Evolutionary conservation across 23 red algal genomes (phyloP).

Genomic region (Agarophyton chilense): DNA sequence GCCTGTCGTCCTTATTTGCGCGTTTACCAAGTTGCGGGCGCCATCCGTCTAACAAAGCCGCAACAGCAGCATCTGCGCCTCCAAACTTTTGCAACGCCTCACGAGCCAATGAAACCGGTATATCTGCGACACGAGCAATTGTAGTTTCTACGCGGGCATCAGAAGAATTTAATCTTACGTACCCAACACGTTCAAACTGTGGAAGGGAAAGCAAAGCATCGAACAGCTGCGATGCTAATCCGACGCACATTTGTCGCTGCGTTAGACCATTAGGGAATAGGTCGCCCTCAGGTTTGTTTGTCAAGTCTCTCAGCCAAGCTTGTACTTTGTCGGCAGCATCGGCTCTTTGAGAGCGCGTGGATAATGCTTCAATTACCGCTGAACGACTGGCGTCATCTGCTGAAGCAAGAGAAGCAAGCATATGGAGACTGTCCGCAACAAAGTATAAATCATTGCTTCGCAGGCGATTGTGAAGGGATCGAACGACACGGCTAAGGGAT

Average conservation of each 20-base stretch:
- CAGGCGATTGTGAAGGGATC: constrained; percentile 15
- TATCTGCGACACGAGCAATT: constrained; percentile 10
- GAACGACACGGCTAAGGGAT: constrained; percentile 14
- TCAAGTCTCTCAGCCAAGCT: constrained; percentile 3
- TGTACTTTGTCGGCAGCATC: constrained; percentile 25
- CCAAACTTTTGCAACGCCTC: constrained; percentile 18
- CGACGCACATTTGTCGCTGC: constrained; percentile 23
- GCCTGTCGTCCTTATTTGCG: not conserved
- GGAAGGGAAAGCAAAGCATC: constrained; percentile 16
- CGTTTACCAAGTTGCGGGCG: constrained; percentile 15
- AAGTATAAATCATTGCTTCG: constrained; percentile 7
- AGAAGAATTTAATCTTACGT: constrained; percentile 18
- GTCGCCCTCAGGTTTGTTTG: constrained; percentile 9
- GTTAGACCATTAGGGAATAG: constrained; percentile 13
- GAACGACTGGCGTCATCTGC: not conserved
- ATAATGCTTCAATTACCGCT: constrained; percentile 13
- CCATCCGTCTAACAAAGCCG: constrained; percentile 13
- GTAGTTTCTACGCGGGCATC: constrained; percentile 6
- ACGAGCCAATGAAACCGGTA: not conserved
- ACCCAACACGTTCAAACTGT: constrained; percentile 1
- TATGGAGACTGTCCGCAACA: constrained; percentile 25
- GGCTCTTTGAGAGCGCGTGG: constrained; percentile 6
- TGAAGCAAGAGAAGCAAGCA: not conserved
- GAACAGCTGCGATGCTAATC: constrained; percentile 7
- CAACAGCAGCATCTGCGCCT: constrained; percentile 12